Evolutionary conservation across 2,329 filamentous ascomycete genomes (phyloP), one percentile per base, ranked within the genome.

Genomic region (Penicillium frequentans): DNA sequence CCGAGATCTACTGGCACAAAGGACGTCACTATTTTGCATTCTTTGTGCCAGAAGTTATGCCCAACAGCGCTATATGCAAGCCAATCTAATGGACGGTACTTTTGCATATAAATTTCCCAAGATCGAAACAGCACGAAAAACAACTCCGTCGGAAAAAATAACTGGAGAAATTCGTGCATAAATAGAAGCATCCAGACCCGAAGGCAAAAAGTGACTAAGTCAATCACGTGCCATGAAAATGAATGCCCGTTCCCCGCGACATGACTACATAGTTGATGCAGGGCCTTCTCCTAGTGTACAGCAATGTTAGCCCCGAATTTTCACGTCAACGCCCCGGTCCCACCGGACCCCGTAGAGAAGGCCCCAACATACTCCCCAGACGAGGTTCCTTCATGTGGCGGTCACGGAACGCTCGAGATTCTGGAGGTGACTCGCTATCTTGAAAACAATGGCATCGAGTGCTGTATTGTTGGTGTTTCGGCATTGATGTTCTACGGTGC

Each of bases 401-500:
- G 61, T 39, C 61, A 67, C 62, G 65, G 67, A 26, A 68, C 62
- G 11, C 60, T 65, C 47, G 65, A 70, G 57, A 65, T 65, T 47
- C 65, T 68, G 53, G 63, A 62, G 44, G 60, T 70, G 45, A 70
- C 62, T 56, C 65, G 58, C 21, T 62, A 63, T 44, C 59, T 70
- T 45, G 67, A 70, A 57, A 57, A 59, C 35, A 57, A 67, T 63
- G 65, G 64, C 55, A 68, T 70, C 47, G 64, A 65, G 55, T 68
- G 65, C 54, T 70, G 67, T 60, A 57, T 68, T 27, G 67, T 68
- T 50, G 67, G 66, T 31, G 63, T 68, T 55, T 64, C 67, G 16
- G 67, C 67, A 24, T 59, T 69, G 45, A 65, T 67, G 39, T 68
- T 66, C 54, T 70, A 70, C 48, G 65, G 67, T 23, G 66, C 65